Base-by-base conservation (phyloP, 192 early-diverging fungal species). In the Lobosporangium transversale region DNA sequence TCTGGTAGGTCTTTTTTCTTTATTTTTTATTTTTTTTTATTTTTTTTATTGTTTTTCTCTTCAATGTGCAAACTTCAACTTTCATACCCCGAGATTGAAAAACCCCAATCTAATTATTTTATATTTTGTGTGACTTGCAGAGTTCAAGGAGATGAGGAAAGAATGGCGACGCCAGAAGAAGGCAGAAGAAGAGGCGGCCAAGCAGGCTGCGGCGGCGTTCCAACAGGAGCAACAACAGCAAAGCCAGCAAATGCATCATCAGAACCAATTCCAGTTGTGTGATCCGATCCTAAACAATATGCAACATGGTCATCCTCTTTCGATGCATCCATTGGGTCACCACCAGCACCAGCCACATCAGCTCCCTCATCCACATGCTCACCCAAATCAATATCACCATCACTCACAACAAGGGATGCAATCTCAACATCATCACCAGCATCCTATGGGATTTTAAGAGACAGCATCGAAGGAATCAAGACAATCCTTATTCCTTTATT, bases 121-220 rank as follows among this genome's bases (percentile, higher is more conserved):
- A 24, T 11, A 37, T 3, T 18, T 3, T 62, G 24, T 14, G 43
- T 51, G 47, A 9, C 40, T 27, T 43, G 79, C 68, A 84, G 86
- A 87, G 65, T 87, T 87, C 58, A 87, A 87, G 74, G 86, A 87
- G 40, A 81, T 85, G 40, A 74, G 86, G 23, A 85, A 87, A 50
- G 78, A 78, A 52, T 87, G 86, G 86, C 64, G 86, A 50, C 70
- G 82, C 15, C 84, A 84, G 31, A 87, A 87, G 60, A 80, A 81
- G 27, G 86, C 84, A 31, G 85, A 86, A 29, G 78, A 70, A 32
- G 73, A 78, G 27, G 65, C 68, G 18, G 69, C 75, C 14, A 82
- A 82, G 47, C 67, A 79, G 30, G 68, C 58, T 5, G 78, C 67
- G 3, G 78, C 21, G 21, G 45, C 52, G 10, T 61, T 62, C 12